phyloP scores from a whole-genome alignment of 169 alveolate genomes.

The Cryptosporidium xiaoi region DNA sequence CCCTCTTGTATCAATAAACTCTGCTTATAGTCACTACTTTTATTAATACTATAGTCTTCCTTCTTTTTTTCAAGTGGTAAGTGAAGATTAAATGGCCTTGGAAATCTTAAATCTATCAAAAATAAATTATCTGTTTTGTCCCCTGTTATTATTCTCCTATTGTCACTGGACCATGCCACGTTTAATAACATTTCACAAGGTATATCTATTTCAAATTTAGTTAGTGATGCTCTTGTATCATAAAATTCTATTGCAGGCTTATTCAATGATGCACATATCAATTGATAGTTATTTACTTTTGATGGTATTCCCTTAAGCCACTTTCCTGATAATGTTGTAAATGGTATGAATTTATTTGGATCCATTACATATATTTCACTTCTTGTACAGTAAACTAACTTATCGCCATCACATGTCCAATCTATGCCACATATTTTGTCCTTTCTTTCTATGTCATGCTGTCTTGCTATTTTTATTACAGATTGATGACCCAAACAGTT shows the following conservation, averaged over 20 bases:
- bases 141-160: constrained; percentile 38
- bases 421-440: constrained; percentile 37
- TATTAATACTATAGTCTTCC: background rate
- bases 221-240: constrained; percentile 29
- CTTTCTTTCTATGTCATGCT: constrained; percentile 34
- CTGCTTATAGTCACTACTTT: background rate
- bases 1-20: background rate
- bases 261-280: constrained; percentile 38
- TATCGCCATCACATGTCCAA: constrained; percentile 52
- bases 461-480: constrained; percentile 37
- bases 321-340: constrained; percentile 16
- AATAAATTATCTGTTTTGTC: constrained; percentile 55
- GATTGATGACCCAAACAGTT: constrained; percentile 44
- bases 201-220: constrained; percentile 22
- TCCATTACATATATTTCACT: constrained; percentile 27
- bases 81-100: constrained; percentile 10
- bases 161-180: constrained; percentile 66
- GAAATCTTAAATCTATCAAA: constrained; percentile 42
- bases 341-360: constrained; percentile 22
- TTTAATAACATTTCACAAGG: constrained; percentile 52
- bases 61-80: background rate
- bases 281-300: constrained; percentile 1
- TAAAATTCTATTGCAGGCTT: constrained; percentile 46
- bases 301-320: constrained; percentile 64
- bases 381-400: constrained; percentile 22